phyloP scores from a whole-genome alignment of 331 rosid genomes.

The Erythrophleum ivorense region DNA sequence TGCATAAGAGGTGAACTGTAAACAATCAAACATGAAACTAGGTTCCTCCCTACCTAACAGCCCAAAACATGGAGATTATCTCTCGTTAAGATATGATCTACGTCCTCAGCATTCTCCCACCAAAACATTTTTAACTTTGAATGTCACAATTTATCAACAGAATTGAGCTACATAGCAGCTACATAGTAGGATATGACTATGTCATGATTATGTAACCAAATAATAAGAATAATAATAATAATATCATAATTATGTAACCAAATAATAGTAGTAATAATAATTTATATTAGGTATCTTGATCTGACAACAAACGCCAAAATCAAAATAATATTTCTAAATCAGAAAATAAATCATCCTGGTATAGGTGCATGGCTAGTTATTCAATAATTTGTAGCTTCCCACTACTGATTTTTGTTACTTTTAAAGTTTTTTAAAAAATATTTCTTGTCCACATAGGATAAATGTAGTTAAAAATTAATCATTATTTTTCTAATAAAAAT shows the following conservation, averaged over 20 bases:
- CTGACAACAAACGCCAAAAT: neutral
- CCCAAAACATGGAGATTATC: conserved; percentile 37
- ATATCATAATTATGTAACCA: neutral
- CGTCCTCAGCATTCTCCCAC: neutral
- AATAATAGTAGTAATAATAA: neutral
- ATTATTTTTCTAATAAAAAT: too few species aligned
- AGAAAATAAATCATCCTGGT: neutral
- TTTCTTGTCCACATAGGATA: too few species aligned
- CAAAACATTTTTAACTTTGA: neutral
- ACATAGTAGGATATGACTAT: neutral
- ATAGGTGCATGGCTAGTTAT: neutral
- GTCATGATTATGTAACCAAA: neutral
- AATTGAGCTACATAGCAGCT: neutral
- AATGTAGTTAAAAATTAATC: too few species aligned
- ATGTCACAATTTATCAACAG: neutral
- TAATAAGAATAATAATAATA: neutral
- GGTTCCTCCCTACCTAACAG: conserved; percentile 19
- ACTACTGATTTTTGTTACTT: neutral
- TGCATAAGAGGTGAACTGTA: conserved; percentile 44
- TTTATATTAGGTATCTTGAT: neutral
- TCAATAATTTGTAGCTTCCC: neutral
- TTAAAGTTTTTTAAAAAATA: neutral
- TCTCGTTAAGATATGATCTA: conserved; percentile 49
- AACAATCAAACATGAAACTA: conserved; percentile 37
- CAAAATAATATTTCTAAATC: neutral